Evolutionary conservation across 148 eudicot genomes (phyloP).

Genomic region (Talinum fruticosum): DNA sequence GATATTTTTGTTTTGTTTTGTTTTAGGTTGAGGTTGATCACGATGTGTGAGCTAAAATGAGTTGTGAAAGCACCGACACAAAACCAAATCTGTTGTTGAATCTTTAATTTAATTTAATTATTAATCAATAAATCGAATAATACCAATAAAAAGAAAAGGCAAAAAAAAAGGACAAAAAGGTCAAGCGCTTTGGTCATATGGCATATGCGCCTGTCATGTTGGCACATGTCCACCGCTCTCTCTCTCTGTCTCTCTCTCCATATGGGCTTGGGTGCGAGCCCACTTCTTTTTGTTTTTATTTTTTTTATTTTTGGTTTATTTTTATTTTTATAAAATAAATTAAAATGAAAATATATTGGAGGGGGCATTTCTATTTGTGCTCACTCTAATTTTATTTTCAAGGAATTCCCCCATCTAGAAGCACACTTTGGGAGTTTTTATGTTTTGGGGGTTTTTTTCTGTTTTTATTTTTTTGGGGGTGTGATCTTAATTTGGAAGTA

Average conservation of each 20-base stretch:
- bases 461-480: no score
- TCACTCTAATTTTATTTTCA: background rate
- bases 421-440: no score
- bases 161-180: constrained; percentile 1
- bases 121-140: background rate
- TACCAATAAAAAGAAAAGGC: background rate
- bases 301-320: no score
- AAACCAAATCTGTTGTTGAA: background rate
- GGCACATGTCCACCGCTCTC: constrained; percentile 14
- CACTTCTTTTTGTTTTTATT: background rate
- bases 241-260: background rate
- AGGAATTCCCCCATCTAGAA: background rate
- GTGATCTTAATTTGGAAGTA: no score
- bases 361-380: background rate
- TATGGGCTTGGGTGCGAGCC: background rate
- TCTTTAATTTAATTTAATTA: background rate
- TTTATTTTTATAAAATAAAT: no score
- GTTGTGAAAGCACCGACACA: constrained; percentile 15
- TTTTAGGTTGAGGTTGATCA: background rate
- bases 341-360: background rate
- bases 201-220: constrained; percentile 3
- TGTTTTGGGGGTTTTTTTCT: no score
- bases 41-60: constrained; percentile 11
- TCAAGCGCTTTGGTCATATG: background rate
- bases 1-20: background rate